Conservation (phyloP, 129 eudicot species). For the Deinandra increscens region DNA sequence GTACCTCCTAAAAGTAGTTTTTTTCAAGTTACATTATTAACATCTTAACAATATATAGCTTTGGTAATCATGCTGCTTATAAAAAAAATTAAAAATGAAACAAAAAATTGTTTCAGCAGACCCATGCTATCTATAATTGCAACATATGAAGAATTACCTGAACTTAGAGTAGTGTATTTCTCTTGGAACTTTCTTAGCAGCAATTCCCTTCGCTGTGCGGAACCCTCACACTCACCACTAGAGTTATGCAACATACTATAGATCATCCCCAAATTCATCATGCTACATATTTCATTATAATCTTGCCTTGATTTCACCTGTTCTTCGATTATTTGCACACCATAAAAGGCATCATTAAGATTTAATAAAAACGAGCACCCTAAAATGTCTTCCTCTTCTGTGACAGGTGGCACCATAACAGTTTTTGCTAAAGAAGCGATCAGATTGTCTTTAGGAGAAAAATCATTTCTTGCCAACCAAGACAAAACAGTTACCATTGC, state of each 20-base stretch:
- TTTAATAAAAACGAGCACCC: conserved; percentile 85
- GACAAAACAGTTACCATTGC: conserved; percentile 59
- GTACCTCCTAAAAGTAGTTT: neutral
- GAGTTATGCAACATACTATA: conserved; percentile 77
- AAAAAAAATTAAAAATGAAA: neutral
- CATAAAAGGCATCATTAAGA: conserved; percentile 77
- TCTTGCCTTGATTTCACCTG: conserved; percentile 61
- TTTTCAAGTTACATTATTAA: neutral
- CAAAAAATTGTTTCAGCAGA: neutral
- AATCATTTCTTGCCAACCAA: conserved; percentile 77
- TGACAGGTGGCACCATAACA: conserved; percentile 78
- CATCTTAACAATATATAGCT: neutral
- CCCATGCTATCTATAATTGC: neutral
- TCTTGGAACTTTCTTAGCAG: conserved; percentile 61
- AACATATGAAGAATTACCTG: conserved; percentile 49
- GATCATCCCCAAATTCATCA: conserved; percentile 94
- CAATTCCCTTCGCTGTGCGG: conserved; percentile 74
- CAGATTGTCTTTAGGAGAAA: conserved; percentile 75
- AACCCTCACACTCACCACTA: conserved; percentile 59
- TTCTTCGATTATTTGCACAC: conserved; percentile 86
- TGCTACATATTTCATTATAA: conserved; percentile 75
- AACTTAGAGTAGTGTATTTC: conserved; percentile 54
- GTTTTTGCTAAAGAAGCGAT: conserved; percentile 69
- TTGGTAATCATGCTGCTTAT: neutral
- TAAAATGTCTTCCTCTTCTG: conserved; percentile 77